Percentiles rank a stretch among this genome's conserved stretches.
Evolutionary conservation across 139 green algal species (phyloP).

Genomic region (Volvox africanus): DNA sequence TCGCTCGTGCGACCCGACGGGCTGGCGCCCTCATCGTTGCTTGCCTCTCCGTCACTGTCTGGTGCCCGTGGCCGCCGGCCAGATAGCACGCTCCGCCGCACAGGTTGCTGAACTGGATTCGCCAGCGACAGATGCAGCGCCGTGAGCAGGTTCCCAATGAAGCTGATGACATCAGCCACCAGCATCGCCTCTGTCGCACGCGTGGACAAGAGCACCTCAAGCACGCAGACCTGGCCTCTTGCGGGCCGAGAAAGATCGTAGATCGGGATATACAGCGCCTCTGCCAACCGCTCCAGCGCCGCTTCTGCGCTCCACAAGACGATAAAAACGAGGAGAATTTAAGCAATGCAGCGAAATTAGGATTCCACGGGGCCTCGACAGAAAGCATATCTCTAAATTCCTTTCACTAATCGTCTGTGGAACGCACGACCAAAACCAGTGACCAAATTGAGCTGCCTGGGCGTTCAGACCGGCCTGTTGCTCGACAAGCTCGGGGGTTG

Average conservation of each 20-base stretch:
- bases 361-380: no score
- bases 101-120: conserved; percentile 60
- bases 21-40: not conserved
- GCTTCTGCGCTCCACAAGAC: conserved; percentile 29
- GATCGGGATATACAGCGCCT: conserved; percentile 66
- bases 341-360: no score
- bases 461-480: no score
- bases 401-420: no score
- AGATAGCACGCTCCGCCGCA: conserved; percentile 57
- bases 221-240: conserved; percentile 54
- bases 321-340: no score
- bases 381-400: no score
- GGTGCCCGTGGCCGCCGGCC: conserved; percentile 49
- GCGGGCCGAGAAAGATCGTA: conserved; percentile 49
- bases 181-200: conserved; percentile 56
- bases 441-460: no score
- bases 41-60: conserved; percentile 48
- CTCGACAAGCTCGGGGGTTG: no score
- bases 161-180: conserved; percentile 62
- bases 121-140: conserved; percentile 59
- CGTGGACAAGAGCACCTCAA: conserved; percentile 62
- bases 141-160: conserved; percentile 48
- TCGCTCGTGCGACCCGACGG: not conserved
- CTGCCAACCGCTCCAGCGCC: conserved; percentile 49
- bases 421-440: no score